A percentile compares a stretch with the other conserved stretches of the same genome.
Evolutionary conservation across 1,139 yeast species (phyloP).

Genomic region (Wickerhamiella pararugosa): DNA sequence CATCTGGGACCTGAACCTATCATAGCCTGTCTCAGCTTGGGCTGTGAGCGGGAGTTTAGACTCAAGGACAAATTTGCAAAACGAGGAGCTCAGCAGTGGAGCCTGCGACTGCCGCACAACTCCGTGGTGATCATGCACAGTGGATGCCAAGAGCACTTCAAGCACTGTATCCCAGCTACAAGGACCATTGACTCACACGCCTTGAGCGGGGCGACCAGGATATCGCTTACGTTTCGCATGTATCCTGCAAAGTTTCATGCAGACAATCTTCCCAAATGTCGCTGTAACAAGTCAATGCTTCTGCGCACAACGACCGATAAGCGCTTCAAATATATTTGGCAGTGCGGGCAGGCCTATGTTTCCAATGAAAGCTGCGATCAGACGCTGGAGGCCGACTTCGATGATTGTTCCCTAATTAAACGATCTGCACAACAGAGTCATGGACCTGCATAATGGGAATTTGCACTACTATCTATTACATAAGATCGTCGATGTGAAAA

Average conservation of each 20-base stretch:
- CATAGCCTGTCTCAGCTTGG: conserved; percentile 51
- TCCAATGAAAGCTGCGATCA: neutral
- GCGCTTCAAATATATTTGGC: conserved; percentile 16
- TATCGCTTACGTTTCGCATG: conserved; percentile 51
- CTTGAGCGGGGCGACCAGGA: conserved; percentile 34
- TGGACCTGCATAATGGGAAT: no score
- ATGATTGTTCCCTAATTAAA: no score
- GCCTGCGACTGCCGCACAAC: conserved; percentile 50
- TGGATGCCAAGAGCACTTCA: conserved; percentile 59
- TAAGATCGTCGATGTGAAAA: no score
- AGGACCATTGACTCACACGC: conserved; percentile 30
- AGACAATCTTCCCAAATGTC: conserved; percentile 36
- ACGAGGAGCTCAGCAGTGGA: conserved; percentile 22
- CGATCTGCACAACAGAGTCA: no score
- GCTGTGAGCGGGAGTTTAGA: conserved; percentile 52
- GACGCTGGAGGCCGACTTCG: neutral
- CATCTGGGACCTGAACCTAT: conserved; percentile 55
- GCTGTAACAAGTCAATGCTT: conserved; percentile 32
- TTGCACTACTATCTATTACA: no score
- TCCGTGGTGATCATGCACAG: conserved; percentile 56
- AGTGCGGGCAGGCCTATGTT: conserved; percentile 11
- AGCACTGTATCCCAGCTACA: conserved; percentile 38
- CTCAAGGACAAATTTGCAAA: conserved; percentile 26
- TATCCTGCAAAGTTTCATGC: conserved; percentile 27
- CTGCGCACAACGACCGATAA: conserved; percentile 28